Evolutionary conservation across 208 protist genomes (phyloP).

Genomic region (Leishmania tropica): DNA sequence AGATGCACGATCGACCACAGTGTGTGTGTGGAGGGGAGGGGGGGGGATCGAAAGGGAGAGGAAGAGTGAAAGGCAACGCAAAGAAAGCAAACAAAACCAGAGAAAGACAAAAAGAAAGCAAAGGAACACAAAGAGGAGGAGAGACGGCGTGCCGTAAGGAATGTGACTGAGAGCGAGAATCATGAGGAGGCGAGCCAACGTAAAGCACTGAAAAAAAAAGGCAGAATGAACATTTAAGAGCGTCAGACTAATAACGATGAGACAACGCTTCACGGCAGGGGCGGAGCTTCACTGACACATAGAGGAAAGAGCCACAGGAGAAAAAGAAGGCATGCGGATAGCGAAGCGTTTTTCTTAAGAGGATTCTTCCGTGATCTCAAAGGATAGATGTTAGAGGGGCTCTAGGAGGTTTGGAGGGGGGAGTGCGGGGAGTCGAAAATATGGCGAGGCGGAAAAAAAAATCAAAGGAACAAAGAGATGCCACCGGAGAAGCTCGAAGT

Average conservation of each 20-base stretch:
- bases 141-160: not conserved
- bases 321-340: not conserved
- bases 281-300: not conserved
- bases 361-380: not conserved
- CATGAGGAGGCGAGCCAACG: too few species aligned
- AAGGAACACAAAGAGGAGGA: not conserved
- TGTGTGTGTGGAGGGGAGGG: too few species aligned
- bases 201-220: not conserved
- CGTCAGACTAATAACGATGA: not conserved
- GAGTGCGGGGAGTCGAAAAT: not conserved
- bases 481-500: not conserved
- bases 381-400: not conserved
- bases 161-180: not conserved
- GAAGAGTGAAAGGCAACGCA: not conserved
- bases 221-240: not conserved
- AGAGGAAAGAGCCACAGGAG: not conserved
- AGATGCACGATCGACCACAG: not conserved
- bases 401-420: not conserved
- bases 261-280: not conserved
- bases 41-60: too few species aligned
- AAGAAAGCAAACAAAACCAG: not conserved
- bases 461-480: not conserved
- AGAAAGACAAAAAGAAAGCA: not conserved
- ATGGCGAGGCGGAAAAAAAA: not conserved
- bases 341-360: not conserved